Evolutionary conservation across 495 filamentous ascomycete species (phyloP), one percentile per base, ranked within the genome.

Genomic region (Margaritispora aquatica): DNA sequence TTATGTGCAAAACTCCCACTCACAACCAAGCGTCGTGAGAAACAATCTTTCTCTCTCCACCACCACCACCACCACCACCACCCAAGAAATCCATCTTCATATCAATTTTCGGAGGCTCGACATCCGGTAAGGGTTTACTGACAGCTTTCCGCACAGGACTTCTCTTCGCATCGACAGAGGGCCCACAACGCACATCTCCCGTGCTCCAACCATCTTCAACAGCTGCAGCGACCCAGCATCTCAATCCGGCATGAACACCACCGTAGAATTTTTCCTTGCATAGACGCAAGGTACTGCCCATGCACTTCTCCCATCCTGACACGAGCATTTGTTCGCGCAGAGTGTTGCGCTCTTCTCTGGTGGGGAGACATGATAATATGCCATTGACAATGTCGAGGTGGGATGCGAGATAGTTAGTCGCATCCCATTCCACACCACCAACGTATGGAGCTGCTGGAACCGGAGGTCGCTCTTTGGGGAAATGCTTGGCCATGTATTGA

Each of bases 261-360:
- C 86, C 86, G 65, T 98, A 97, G 69, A 97, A 93, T 68, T 96
- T 97, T 71, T 96, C 94, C 71, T 97, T 98, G 78, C 94, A 97
- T 21, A 92, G 86, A 17, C 94, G 82, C 62, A 97, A 70, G 58
- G 81, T 91, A 20, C 77, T 81, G 7, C 92, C 95, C 81, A 97
- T 87, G 54, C 85, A 82, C 67, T 89, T 92, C 75, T 98, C 94
- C 74, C 92, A 97, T 3, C 94, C 95, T 7, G 88, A 93, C 58
- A 92, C 85, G 24, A 82, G 81, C 38, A 97, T 75, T 57, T 92
- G 84, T 26, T 76, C 74, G 20, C 94, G 87, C 21, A 98, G 80
- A 1, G 78, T 67, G 72, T 96, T 97, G 52, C 94, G 87, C 51
- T 92, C 84, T 17, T 82, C 77, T 1, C 61, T 61, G 0, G 88